phyloP scores from a whole-genome alignment of 2,329 filamentous ascomycete genomes.

The Curvularia spicifera region DNA sequence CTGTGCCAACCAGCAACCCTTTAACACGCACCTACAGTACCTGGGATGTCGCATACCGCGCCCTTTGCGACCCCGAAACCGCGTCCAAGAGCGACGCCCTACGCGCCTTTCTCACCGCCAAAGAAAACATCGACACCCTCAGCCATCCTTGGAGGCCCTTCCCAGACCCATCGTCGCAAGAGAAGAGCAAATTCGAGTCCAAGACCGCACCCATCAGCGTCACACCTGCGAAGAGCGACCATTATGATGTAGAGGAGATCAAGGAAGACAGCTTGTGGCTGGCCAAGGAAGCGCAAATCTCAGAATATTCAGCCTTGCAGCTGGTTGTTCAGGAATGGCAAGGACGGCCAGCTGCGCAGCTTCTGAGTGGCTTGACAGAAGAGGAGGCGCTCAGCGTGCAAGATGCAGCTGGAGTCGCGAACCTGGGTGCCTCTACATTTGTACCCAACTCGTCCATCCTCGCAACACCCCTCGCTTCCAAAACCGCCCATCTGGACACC shows the following conservation, averaged over 20 bases:
- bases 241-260: conserved; percentile 77
- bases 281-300: conserved; percentile 76
- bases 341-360: conserved; percentile 72
- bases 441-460: conserved; percentile 54
- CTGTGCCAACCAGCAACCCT: not conserved
- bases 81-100: conserved; percentile 52
- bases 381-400: conserved; percentile 80
- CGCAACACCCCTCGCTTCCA: conserved; percentile 32
- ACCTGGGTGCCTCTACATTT: conserved; percentile 61
- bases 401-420: conserved; percentile 72
- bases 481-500: conserved; percentile 61
- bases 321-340: conserved; percentile 85
- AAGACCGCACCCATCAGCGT: conserved; percentile 88
- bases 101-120: conserved; percentile 72
- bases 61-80: conserved; percentile 59
- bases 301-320: conserved; percentile 81
- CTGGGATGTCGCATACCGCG: conserved; percentile 64
- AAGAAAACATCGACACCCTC: conserved; percentile 71
- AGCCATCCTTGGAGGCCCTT: conserved; percentile 74
- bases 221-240: conserved; percentile 68
- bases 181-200: conserved; percentile 77
- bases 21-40: conserved; percentile 62
- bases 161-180: conserved; percentile 64
- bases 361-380: conserved; percentile 74
- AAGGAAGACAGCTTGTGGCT: conserved; percentile 89